A percentile compares a stretch with the other conserved stretches of the same genome.
phyloP scores from a whole-genome alignment of 2,329 filamentous ascomycete genomes.

The Talaromyces sp. region DNA sequence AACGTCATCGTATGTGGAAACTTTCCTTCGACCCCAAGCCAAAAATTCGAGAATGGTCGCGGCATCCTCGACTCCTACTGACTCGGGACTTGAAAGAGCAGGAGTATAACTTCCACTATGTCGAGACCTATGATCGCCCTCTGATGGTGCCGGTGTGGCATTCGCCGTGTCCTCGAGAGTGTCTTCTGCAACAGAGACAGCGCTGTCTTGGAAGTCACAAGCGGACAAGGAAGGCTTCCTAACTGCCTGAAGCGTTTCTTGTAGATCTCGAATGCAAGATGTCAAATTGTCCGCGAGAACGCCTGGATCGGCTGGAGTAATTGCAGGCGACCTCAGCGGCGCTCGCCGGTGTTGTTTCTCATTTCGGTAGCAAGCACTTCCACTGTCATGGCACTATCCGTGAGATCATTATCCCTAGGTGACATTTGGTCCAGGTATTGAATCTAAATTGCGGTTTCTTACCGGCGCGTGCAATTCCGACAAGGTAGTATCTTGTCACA shows the following conservation, averaged over 20 bases:
- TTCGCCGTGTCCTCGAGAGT: not conserved
- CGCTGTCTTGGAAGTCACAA: not conserved
- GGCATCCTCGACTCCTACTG: constrained; percentile 20
- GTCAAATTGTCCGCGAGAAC: constrained; percentile 3
- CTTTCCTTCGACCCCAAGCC: constrained; percentile 46
- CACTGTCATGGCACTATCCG: not conserved
- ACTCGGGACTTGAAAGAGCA: not conserved
- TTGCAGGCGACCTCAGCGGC: not conserved
- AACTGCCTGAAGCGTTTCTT: constrained; percentile 5
- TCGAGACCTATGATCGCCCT: not conserved
- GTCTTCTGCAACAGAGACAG: not conserved
- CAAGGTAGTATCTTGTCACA: constrained; percentile 9
- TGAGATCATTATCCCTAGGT: not conserved
- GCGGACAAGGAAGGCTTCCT: not conserved
- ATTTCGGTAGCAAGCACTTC: constrained; percentile 7
- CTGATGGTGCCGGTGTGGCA: constrained; percentile 5
- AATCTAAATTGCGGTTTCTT: not conserved
- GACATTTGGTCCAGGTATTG: too few species aligned
- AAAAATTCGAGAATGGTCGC: constrained; percentile 47
- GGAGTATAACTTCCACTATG: not conserved
- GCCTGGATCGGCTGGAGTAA: not conserved
- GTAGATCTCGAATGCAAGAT: constrained; percentile 3
- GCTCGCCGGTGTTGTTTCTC: not conserved
- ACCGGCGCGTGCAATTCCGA: constrained; percentile 27
- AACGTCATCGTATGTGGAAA: constrained; percentile 27